Evolutionary conservation across 768 basidiomycete genomes (phyloP).

Genomic region (Collybiopsis confluens): DNA sequence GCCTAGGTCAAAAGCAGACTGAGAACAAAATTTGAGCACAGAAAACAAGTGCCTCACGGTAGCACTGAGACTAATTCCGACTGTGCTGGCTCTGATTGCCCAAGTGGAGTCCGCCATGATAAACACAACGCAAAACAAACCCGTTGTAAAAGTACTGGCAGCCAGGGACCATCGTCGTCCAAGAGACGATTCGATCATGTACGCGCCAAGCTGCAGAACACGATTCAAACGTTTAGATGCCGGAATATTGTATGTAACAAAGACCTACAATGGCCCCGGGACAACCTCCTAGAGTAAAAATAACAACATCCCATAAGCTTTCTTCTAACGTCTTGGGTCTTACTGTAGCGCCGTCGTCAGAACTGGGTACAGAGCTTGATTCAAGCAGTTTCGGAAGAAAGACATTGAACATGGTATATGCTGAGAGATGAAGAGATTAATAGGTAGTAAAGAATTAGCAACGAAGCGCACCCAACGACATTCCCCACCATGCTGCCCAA

Average conservation of each 20-base stretch:
- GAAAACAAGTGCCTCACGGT: conserved; percentile 41
- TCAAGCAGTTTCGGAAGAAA: conserved; percentile 86
- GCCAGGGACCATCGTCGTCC: conserved; percentile 74
- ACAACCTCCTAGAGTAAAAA: conserved; percentile 81
- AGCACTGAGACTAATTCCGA: conserved; percentile 73
- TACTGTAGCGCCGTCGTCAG: conserved; percentile 12
- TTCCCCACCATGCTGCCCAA: conserved; percentile 73
- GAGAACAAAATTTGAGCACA: background rate
- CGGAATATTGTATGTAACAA: too few species aligned
- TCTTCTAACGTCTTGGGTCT: conserved; percentile 47
- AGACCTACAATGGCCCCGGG: conserved; percentile 77
- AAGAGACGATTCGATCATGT: conserved; percentile 64
- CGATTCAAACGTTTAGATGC: conserved; percentile 6
- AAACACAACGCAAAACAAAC: conserved; percentile 70
- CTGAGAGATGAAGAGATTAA: conserved; percentile 27
- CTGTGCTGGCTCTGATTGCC: conserved; percentile 62
- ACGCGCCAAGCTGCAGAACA: conserved; percentile 70
- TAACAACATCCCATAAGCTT: conserved; percentile 81
- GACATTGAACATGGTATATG: conserved; percentile 91
- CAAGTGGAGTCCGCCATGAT: conserved; percentile 50
- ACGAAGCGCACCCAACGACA: conserved; percentile 62
- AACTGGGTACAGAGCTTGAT: conserved; percentile 29
- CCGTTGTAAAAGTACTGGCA: conserved; percentile 71
- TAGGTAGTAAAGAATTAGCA: background rate
- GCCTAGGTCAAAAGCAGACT: conserved; percentile 33